phyloP scores from a whole-genome alignment of 768 basidiomycete genomes.

The Macrolepiota fuliginosa region DNA sequence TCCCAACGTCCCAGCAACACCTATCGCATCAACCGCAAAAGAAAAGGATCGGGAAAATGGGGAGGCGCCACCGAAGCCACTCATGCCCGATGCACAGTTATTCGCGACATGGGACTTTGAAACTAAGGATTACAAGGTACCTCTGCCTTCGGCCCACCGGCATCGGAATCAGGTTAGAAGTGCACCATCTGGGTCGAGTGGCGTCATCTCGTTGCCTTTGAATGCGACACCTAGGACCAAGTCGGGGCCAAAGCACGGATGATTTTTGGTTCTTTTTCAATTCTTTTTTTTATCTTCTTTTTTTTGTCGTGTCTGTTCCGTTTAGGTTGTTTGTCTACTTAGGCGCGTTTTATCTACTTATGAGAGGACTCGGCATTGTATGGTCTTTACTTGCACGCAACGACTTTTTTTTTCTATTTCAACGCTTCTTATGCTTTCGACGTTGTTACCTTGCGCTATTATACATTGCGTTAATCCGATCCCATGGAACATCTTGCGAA shows the following conservation, averaged over 20 bases:
- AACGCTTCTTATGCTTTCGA: background rate
- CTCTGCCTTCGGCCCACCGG: slow-evolving; percentile 25
- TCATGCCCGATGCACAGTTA: slow-evolving; percentile 50
- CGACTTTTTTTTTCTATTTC: background rate
- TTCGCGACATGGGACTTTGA: slow-evolving; percentile 61
- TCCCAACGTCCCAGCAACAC: slow-evolving; percentile 24
- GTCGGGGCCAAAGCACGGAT: slow-evolving; percentile 9
- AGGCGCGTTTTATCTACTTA: background rate
- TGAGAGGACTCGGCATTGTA: slow-evolving; percentile 5
- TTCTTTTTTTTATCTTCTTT: background rate
- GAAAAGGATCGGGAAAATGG: slow-evolving; percentile 26
- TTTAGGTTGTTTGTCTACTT: background rate
- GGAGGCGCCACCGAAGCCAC: slow-evolving; percentile 28
- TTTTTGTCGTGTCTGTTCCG: background rate
- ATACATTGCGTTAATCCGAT: background rate
- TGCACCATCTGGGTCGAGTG: slow-evolving; percentile 19
- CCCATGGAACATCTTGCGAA: background rate
- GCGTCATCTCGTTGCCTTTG: slow-evolving; percentile 14
- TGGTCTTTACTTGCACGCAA: background rate
- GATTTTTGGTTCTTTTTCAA: background rate
- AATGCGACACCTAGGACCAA: background rate
- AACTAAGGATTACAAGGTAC: slow-evolving; percentile 42
- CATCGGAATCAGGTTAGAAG: slow-evolving; percentile 32
- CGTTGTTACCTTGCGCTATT: background rate
- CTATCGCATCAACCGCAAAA: slow-evolving; percentile 27